Evolutionary conservation across 805 yeast species (phyloP).

Genomic region (Metschnikowia noctiluminum): DNA sequence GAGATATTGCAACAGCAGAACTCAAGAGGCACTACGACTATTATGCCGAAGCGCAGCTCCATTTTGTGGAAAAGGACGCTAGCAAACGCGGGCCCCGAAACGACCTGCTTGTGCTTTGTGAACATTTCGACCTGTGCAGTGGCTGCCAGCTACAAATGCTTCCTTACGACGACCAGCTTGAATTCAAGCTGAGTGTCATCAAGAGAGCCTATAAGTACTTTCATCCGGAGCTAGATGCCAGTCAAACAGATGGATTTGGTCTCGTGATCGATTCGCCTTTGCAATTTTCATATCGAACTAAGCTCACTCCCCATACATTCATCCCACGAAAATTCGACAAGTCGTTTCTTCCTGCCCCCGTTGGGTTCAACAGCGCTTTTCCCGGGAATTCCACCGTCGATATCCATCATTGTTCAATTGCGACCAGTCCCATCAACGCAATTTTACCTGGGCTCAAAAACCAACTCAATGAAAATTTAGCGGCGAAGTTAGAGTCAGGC

Average conservation of each 20-base stretch:
- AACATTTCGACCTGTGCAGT: slow-evolving; percentile 33
- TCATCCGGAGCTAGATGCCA: slow-evolving; percentile 22
- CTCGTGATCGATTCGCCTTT: slow-evolving; percentile 32
- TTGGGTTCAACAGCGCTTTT: slow-evolving; percentile 32
- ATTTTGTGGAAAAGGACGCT: slow-evolving; percentile 17
- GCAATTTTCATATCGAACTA: slow-evolving; percentile 39
- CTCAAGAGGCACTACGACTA: slow-evolving; percentile 29
- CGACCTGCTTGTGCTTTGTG: slow-evolving; percentile 29
- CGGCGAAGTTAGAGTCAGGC: slow-evolving; percentile 4
- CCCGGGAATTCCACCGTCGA: slow-evolving; percentile 28
- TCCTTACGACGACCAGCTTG: slow-evolving; percentile 35
- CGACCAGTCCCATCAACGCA: slow-evolving; percentile 30
- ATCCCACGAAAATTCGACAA: slow-evolving; percentile 11
- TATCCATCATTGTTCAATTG: slow-evolving; percentile 36
- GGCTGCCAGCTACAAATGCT: slow-evolving; percentile 46
- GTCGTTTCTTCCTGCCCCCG: slow-evolving; percentile 13
- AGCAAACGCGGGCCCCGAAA: slow-evolving; percentile 18
- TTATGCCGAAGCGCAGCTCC: slow-evolving; percentile 30
- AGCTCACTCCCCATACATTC: slow-evolving; percentile 39
- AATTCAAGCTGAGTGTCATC: slow-evolving; percentile 28
- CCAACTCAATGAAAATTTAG: slow-evolving; percentile 8
- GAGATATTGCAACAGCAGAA: slow-evolving; percentile 32
- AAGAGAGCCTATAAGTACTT: slow-evolving; percentile 34
- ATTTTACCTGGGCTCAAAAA: slow-evolving; percentile 18
- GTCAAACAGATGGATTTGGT: slow-evolving; percentile 20